Base-by-base conservation (phyloP, 75 land plant genomes). In the Ceratopteris richardii region DNA sequence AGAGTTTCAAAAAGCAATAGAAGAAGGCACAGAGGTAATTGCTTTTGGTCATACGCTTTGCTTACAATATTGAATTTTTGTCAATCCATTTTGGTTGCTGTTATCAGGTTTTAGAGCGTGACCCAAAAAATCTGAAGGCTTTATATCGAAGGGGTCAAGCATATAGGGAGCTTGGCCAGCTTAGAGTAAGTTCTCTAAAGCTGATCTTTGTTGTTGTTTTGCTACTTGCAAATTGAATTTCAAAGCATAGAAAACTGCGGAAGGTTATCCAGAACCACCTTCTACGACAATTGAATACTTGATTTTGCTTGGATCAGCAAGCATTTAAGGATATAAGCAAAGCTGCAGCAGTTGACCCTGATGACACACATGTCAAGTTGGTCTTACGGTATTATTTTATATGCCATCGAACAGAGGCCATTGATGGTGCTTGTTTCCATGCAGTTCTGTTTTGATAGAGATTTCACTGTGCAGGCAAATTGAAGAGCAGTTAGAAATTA, bases 61-160 rank as follows among this genome's bases (percentile, higher is more conserved):
- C 31, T 26, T 62, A 2, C 14, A 1, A 54, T 11, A 18, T 54
- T 24, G 44, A 24, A 30, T 16, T 48, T 69, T 31, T 36, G 16
- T 54, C 12, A 21, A 13, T 54, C 52, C 29, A 30, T 25, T 31
- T 17, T 22, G 1, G 23, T 56, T 47, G 4, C 23, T 47, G 28
- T 60, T 37, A 11, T 29, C 84, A 92, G 97, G 88, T 95, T 52
- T 71, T 95, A 67, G 51, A 57, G 28, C 61, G 62, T 57, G 96
- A 95, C 58, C 31, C 79, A 21, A 65, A 63, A 50, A 95, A 86
- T 72, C 72, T 84, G 44, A 95, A 95, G 75, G 99, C 99, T 55
- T 78, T 95, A 24, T 95, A 95, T 69, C 87, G 99, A 20, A 75
- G 99, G 62, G 99, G 99, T 56, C 96, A 86, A 77, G 99, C 99